phyloP scores from a whole-genome alignment of 2,329 filamentous ascomycete species.

The Ophiostoma angusticollis region DNA sequence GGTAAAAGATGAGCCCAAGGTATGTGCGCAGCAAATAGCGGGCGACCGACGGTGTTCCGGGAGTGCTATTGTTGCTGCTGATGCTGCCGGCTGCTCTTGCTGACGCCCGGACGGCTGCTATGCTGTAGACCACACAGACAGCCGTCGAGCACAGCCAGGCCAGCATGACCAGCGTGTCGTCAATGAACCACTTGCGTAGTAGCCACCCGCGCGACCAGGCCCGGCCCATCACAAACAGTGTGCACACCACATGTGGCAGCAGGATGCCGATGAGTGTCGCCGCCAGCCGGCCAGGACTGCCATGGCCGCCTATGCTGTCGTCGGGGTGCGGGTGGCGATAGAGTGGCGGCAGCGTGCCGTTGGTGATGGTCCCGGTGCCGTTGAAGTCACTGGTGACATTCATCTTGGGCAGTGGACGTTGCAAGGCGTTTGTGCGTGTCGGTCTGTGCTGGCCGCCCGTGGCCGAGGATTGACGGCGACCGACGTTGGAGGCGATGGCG shows the following conservation, averaged over 20 bases:
- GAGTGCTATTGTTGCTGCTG: background rate
- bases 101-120: conserved; percentile 17
- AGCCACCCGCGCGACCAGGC: conserved; percentile 19
- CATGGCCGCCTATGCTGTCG: background rate
- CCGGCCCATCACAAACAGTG: conserved; percentile 19
- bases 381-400: background rate
- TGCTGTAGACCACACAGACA: conserved; percentile 21
- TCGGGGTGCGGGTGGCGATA: conserved; percentile 3
- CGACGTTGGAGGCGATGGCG: too few relatives aligned
- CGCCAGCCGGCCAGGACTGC: conserved; percentile 16
- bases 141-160: conserved; percentile 22
- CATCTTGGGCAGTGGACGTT: background rate
- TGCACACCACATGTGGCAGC: conserved; percentile 22
- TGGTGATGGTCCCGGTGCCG: background rate
- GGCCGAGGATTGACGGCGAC: too few relatives aligned
- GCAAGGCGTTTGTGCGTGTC: too few relatives aligned
- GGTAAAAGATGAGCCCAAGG: conserved; percentile 25
- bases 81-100: background rate
- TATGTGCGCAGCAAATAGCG: conserved; percentile 22
- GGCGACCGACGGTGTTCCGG: too few relatives aligned
- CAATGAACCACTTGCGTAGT: conserved; percentile 22
- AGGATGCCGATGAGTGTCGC: conserved; percentile 22
- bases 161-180: conserved; percentile 22
- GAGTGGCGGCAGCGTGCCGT: background rate
- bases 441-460: background rate